Evolutionary conservation across 2,329 filamentous ascomycete genomes (phyloP), one percentile per base, ranked within the genome.

Genomic region (Lasiodiplodia theobromae): DNA sequence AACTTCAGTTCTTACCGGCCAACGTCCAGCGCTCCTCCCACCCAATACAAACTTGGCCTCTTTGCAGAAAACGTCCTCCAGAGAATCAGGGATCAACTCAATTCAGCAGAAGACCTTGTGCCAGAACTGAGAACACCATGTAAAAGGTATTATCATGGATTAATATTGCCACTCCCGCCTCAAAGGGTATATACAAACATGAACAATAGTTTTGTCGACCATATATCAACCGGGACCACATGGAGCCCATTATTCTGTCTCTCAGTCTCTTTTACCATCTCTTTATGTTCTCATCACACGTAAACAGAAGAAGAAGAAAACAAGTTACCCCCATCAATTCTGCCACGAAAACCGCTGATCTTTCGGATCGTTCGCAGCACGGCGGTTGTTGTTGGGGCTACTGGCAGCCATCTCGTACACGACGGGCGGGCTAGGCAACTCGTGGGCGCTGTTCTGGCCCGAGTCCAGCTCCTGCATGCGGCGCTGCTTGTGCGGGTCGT

Each of bases 401-500:
- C 28, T 47, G 14, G 21, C 57, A n/a, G 44, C 57, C 60, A 64
- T 64, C 47, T 64, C 60, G 14, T 64, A 64, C 47, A 64, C 60
- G 31, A 52, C 52, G 6, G 60, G 60, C 47, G 60, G 44, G 11
- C 28, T 37, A 12, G 60, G 44, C 60, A 64, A 12, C n/a, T 64
- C 60, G 4, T 64, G 52, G n/a, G 60, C 60, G 4, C 37, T 31
- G 31, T 64, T 31, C 44, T n/a, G 37, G 14, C 60, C 60, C 4
- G 44, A 7, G 12, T 38, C 60, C 31, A 64, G 47, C 31, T 64
- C 60, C n/a, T 23, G 28, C 18, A 31, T 64, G 31, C 8, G 31
- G 31, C 8, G 8, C 31, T 52, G n/a, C 31, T 38, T 64, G 21
- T 38, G 25, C 12, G 34, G 23, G 16, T 49, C n/a, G 18, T 38